These are phyloP conservation scores for Rhizomucor pusillus DNA, from an alignment of 371 early-diverging fungal species.

Conservation along the genomic window DNA sequence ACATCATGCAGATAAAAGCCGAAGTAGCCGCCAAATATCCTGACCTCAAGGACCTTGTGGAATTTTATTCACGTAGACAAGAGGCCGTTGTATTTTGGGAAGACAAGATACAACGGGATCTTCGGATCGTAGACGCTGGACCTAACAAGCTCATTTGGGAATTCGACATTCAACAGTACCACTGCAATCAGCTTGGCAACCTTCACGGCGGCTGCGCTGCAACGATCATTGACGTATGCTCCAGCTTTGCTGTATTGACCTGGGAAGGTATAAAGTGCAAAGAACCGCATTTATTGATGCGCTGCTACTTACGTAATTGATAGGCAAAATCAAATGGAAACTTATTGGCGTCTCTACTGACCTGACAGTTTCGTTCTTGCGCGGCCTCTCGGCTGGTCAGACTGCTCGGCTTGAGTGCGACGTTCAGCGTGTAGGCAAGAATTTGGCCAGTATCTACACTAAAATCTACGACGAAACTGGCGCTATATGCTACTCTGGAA, in stretches of 20 bases:
- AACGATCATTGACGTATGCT: slow-evolving; percentile 46
- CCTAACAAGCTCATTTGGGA: slow-evolving; percentile 32
- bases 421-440: slow-evolving; percentile 33
- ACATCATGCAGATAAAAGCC: no score
- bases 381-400: slow-evolving; percentile 26
- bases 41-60: slow-evolving; percentile 12
- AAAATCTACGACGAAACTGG: slow-evolving; percentile 28
- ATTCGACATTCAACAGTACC: slow-evolving; percentile 25
- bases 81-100: slow-evolving; percentile 18
- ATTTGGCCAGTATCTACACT: slow-evolving; percentile 34
- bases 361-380: slow-evolving; percentile 29
- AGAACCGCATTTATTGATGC: no score
- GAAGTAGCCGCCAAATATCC: slow-evolving; percentile 14
- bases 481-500: slow-evolving; percentile 34
- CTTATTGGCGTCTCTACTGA: slow-evolving; percentile 41
- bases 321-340: slow-evolving; percentile 25
- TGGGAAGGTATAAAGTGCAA: slow-evolving; percentile 12
- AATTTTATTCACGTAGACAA: not conserved
- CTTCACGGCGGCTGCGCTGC: slow-evolving; percentile 48
- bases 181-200: slow-evolving; percentile 36
- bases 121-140: slow-evolving; percentile 17
- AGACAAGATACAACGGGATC: slow-evolving; percentile 4
- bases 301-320: not conserved
- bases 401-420: slow-evolving; percentile 35
- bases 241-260: slow-evolving; percentile 31